phyloP scores from a whole-genome alignment of 768 basidiomycete species.

The Tulasnella sp. region DNA sequence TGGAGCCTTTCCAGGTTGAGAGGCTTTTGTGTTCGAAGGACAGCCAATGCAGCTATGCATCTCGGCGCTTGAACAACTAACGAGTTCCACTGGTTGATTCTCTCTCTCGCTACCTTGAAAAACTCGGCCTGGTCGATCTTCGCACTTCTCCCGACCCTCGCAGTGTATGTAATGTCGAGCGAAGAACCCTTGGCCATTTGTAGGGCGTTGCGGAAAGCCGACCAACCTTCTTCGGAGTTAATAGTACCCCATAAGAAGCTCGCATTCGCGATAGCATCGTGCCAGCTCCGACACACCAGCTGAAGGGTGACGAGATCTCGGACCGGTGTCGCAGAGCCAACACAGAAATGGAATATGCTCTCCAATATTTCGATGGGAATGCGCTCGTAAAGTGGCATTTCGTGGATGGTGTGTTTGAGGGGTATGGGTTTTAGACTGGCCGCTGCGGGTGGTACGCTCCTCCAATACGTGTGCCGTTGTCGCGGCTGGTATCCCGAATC shows the following conservation, averaged over 20 bases:
- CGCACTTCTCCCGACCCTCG: background rate
- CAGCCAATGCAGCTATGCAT: background rate
- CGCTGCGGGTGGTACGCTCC: too few species aligned
- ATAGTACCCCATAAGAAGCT: background rate
- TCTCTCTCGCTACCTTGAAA: background rate
- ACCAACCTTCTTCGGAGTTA: background rate
- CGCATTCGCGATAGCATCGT: background rate
- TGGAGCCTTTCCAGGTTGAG: background rate
- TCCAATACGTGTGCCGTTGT: too few species aligned
- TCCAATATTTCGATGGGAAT: background rate
- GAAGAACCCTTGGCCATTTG: background rate
- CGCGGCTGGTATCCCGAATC: too few species aligned
- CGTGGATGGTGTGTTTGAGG: too few species aligned
- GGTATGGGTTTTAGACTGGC: too few species aligned
- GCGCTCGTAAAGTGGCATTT: background rate
- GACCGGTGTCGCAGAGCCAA: background rate
- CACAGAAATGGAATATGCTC: background rate
- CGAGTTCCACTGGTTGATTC: background rate
- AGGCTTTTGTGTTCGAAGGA: background rate
- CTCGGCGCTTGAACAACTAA: background rate
- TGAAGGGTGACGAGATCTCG: background rate
- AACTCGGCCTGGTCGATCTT: background rate
- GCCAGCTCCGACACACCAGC: background rate
- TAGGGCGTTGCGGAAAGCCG: background rate
- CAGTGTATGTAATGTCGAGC: background rate